Evolutionary conservation across 1,139 yeast species (phyloP).

Genomic region (Yamadazyma dendronema): DNA sequence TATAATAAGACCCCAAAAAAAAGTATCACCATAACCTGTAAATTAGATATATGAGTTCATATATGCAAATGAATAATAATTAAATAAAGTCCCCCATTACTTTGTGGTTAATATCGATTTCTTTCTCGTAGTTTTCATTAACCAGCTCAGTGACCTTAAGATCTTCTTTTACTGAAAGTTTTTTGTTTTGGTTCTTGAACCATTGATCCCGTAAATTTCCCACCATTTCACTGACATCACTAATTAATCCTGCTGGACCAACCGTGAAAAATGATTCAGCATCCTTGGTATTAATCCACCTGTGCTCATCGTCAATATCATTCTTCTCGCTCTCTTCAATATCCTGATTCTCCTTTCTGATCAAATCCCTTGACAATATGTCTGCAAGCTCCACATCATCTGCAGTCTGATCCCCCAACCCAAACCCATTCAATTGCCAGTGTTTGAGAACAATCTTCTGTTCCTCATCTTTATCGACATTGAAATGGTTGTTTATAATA

Average conservation of each 20-base stretch:
- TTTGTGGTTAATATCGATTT: slow-evolving; percentile 12
- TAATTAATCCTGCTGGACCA: slow-evolving; percentile 70
- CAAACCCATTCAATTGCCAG: slow-evolving; percentile 11
- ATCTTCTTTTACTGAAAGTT: slow-evolving; percentile 4
- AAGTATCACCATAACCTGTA: no score
- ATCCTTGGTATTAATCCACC: slow-evolving; percentile 54
- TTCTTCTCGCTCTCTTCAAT: slow-evolving; percentile 24
- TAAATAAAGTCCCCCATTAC: slow-evolving; percentile 28
- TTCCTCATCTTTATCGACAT: slow-evolving; percentile 12
- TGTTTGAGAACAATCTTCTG: slow-evolving; percentile 5
- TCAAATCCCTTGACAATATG: slow-evolving; percentile 36
- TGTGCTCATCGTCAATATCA: slow-evolving; percentile 18
- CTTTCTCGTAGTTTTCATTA: slow-evolving; percentile 21
- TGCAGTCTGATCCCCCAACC: slow-evolving; percentile 16
- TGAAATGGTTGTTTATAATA: slow-evolving; percentile 46
- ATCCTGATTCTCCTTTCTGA: slow-evolving; percentile 32
- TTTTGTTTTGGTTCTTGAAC: slow-evolving; percentile 21
- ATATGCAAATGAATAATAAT: neutral
- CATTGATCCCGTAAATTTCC: slow-evolving; percentile 40
- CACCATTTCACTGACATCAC: slow-evolving; percentile 57
- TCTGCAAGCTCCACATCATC: slow-evolving; percentile 28
- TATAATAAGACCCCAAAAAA: no score
- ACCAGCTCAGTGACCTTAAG: slow-evolving; percentile 25
- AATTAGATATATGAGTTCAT: no score
- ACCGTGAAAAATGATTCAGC: slow-evolving; percentile 57